Base-by-base conservation (phyloP, 2,329 filamentous ascomycete genomes). In the Ceratocystis papillata region DNA sequence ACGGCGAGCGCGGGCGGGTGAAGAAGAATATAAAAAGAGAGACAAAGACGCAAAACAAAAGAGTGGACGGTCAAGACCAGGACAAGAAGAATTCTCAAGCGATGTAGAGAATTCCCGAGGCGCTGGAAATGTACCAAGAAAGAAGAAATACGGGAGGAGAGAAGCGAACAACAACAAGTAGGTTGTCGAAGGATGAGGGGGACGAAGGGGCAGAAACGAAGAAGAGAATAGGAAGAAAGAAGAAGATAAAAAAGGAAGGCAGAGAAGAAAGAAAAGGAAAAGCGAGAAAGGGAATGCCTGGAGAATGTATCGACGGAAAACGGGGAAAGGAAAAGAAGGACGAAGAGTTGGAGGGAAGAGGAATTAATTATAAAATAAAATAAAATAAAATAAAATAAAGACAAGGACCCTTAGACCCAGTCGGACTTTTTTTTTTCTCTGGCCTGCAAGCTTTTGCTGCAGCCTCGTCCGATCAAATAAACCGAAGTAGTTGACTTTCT, bases 81-180 rank as follows among this genome's bases (percentile, higher is more conserved):
- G 73, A 67, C 37, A 75, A 59, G 46, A 74, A 76, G 78, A 78
- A 76, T 75, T 74, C 70, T 68, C 64, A 74, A 76, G 76, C 73
- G 72, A 76, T 76, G 76, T 71, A 70, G 77, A 74, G 78, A 78
- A 77, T 78, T 77, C 76, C 63, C 65, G n/a, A 41, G 55, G 25
- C 55, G 17, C 50, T 62, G 62, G 66, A 67, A 65, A 50, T 78
- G 72, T 73, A 78, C 78, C 79, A 71, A 63, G 60, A 65, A 65
- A 70, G 68, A 70, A 70, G 63, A 69, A 71, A 64, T 65, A 66
- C 62, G 62, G 62, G 64, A 68, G 67, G 66, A 67, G 67, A 57
- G 53, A 57, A 37, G 28, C 20, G 62, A 67, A 67, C 66, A 70
- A 70, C 69, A 69, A 72, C 69, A 70, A 41, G 69, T 70, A 71